Evolutionary conservation across 495 filamentous ascomycete genomes (phyloP), one percentile per base, ranked within the genome.

Genomic region (Neurospora sp.): DNA sequence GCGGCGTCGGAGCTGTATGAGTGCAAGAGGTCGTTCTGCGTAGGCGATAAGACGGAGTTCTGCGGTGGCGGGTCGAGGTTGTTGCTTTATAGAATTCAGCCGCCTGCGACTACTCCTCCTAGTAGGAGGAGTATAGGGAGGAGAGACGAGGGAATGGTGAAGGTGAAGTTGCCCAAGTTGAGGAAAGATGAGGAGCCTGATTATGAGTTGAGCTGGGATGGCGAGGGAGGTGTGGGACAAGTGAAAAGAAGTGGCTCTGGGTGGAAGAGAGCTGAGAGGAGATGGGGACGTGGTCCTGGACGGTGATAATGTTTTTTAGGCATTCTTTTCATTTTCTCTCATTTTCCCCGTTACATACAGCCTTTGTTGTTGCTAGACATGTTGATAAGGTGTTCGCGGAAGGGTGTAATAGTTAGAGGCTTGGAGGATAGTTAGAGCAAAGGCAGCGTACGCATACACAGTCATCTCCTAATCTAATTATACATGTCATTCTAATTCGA

Each of bases 21-120:
- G 0, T 83, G 80, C 69, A 76, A 74, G 38, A 69, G 62, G 18
- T 79, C 76, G 71, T 54, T 77, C 10, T 83, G 81, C 69, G 76
- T 72, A n/a, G 76, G 77, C 0, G 76, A 82, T 54, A 12, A 69
- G 20, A 76, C 42, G 1, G 69, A 76, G 48, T 80, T 74, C 38
- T 83, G 81, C 62, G 80, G 81, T 74, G 77, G 1, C 7, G 44
- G 72, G 4, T 73, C 72, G 66, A 72, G 62, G 62, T 59, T 69
- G 20, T 75, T 75, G 72, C 59, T 80, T 11, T 80, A 80, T 31
- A 66, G 14, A 5, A 62, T 62, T 18, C 27, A 62, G 54, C 27
- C 54, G 23, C 27, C 54, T 7, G 54, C 5, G 54, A 5, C 54
- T 35, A 23, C 46, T 27, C 20, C 11, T 54, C 20, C 20, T 54